Evolutionary conservation across 305 asterid species (phyloP), one percentile per base, ranked within the genome.

Genomic region (Fraxinus sp.): DNA sequence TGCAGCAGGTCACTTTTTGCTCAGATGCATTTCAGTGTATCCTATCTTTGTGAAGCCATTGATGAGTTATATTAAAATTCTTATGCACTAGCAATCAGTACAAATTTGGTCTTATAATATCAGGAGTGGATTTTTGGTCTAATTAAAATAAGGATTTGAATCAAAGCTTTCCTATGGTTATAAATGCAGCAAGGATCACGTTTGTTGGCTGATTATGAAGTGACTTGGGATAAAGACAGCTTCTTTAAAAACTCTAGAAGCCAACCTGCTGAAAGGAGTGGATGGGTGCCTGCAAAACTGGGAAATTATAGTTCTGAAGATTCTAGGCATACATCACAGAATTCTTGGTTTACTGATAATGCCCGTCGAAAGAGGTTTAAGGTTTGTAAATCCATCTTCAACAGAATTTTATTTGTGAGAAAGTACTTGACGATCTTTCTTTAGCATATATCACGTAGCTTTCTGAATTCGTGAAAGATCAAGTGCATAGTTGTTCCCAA

Each of bases 171-270:
- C 74, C 8, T 10, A 77, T 87, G 41, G 52, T 79, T 5, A 78
- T 30, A 46, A 80, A 83, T 88, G 95, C 94, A 95, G 99, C 88
- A 93, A 91, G 99, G 97, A 74, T 92, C 99, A 36, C 94, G 97
- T 16, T 78, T 95, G 92, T 88, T 88, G 85, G 96, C 95, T 84
- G 99, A 95, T 88, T 94, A 93, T 79, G 95, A 92, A 64, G 93
- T 95, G 82, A 89, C 90, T 33, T 94, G 98, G 97, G 99, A 93
- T 84, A 90, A 85, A 86, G 94, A 91, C 41, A 94, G 92, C 39
- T 93, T 83, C 86, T 93, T 96, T 80, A 85, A 84, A 75, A 88
- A 86, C 62, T 85, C 91, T 30, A 90, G 92, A 84, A 83, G 85
- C 86, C 90, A 82, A 81, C 76, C 87, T 82, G 92, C 89, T 78